These are phyloP conservation scores for Elaeagnus macrophylla DNA, from an alignment of 306 rosid genomes.

Conservation along the genomic window DNA sequence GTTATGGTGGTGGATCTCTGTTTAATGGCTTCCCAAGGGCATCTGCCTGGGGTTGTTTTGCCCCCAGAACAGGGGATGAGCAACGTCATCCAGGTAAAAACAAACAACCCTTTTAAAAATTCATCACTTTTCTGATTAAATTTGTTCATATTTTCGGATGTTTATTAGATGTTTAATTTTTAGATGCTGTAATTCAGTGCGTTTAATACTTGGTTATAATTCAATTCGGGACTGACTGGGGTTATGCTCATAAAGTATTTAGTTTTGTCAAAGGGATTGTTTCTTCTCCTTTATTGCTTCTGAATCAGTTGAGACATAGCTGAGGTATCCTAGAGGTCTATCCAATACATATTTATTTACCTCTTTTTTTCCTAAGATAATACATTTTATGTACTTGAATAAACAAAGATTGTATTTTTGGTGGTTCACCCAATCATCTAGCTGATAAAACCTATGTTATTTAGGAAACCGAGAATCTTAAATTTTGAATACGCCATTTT, in stretches of 20 bases:
- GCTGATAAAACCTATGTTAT: no score
- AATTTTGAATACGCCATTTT: no score
- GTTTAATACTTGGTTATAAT: neutral
- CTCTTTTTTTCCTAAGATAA: no score
- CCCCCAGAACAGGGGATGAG: conserved; percentile 35
- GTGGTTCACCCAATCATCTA: no score
- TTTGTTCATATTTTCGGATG: no score
- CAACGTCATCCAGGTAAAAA: conserved; percentile 40
- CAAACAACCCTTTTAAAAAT: no score
- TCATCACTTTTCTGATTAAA: no score
- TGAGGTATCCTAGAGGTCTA: neutral
- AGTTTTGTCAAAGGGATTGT: neutral
- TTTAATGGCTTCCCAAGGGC: conserved; percentile 65
- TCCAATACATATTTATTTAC: no score
- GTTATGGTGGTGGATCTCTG: conserved; percentile 40
- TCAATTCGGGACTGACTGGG: neutral
- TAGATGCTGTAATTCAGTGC: neutral
- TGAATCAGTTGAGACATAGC: neutral
- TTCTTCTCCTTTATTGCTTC: neutral
- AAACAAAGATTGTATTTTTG: no score
- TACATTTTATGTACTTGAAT: no score
- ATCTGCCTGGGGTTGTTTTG: conserved; percentile 45
- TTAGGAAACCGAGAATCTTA: no score
- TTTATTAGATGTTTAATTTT: no score
- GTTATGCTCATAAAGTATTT: neutral